Evolutionary conservation across 176 grass and related monocot genomes (phyloP), one percentile per base, ranked within the genome.

Genomic region (Avena sativa): DNA sequence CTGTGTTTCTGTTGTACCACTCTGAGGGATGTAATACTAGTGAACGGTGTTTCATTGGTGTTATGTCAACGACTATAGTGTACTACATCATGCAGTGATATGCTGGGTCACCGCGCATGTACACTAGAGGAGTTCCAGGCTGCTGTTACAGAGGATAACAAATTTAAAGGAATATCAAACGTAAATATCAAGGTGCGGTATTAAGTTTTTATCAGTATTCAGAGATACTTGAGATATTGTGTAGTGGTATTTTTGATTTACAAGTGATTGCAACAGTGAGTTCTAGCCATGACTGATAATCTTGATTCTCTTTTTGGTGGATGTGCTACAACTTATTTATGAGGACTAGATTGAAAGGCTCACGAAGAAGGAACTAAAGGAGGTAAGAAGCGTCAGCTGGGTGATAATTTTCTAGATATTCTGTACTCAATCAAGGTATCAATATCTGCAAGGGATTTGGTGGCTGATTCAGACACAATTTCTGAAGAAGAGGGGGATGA

Each of bases 261-360:
- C 14, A 50, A 62, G 38, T 20, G 55, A 32, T 49, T 76, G 16
- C 53, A 10, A 11, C 32, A 17, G 11, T 62, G 56, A 76, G 25
- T 52, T 81, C 47, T 84, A 50, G 1, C 21, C 50, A 65, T 16
- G 44, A 77, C 8, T n/a, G n/a, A n/a, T n/a, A n/a, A n/a, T n/a
- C n/a, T n/a, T n/a, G n/a, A n/a, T n/a, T n/a, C n/a, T n/a, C n/a
- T n/a, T n/a, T n/a, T n/a, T n/a, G n/a, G n/a, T 49, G 68, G 50
- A 67, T 80, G 70, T 16, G 23, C 43, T 87, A 77, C 84, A 98
- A 93, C 92, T 98, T 91, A 84, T 94, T 67, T 98, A 88, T 61
- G 93, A 98, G 76, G 96, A 98, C 83, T 85, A 91, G 78, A 78
- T 98, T 88, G 96, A 95, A 91, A 95, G 92, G 90, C 88, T 92